Evolutionary conservation across 2,329 filamentous ascomycete genomes (phyloP).

Genomic region (Sporothrix variecibatus): DNA sequence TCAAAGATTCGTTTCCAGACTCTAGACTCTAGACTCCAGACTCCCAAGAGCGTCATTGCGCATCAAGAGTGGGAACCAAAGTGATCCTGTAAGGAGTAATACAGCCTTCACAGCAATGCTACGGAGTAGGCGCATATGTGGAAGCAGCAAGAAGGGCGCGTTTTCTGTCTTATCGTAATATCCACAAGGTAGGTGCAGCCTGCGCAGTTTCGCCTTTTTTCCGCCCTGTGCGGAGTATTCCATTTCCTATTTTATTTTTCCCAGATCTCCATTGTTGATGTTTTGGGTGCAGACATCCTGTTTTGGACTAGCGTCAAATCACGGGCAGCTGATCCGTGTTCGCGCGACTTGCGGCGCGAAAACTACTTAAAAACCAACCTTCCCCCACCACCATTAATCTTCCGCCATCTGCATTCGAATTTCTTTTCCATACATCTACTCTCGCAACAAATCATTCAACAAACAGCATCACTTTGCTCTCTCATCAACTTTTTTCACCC

Average conservation of each 20-base stretch:
- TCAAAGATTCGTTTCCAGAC: too few relatives aligned
- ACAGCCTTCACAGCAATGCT: too few relatives aligned
- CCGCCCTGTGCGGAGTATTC: constrained; percentile 7
- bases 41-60: neutral
- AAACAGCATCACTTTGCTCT: constrained; percentile 34
- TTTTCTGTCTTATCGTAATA: neutral
- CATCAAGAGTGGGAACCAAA: neutral
- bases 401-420: constrained; percentile 43
- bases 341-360: constrained; percentile 47
- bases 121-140: too few relatives aligned
- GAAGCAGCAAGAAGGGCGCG: neutral
- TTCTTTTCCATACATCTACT: constrained; percentile 41
- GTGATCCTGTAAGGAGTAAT: too few relatives aligned
- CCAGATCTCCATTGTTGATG: constrained; percentile 7
- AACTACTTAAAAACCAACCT: constrained; percentile 58
- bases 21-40: too few relatives aligned
- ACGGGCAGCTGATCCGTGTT: constrained; percentile 53
- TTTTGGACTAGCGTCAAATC: constrained; percentile 38
- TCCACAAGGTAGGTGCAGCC: neutral
- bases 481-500: constrained; percentile 33
- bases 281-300: constrained; percentile 26
- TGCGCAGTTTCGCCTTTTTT: neutral
- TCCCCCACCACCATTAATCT: constrained; percentile 46
- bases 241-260: constrained; percentile 24
- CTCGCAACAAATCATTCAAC: constrained; percentile 35